phyloP scores from a whole-genome alignment of 768 basidiomycete species.

The Saitozyma podzolica region DNA sequence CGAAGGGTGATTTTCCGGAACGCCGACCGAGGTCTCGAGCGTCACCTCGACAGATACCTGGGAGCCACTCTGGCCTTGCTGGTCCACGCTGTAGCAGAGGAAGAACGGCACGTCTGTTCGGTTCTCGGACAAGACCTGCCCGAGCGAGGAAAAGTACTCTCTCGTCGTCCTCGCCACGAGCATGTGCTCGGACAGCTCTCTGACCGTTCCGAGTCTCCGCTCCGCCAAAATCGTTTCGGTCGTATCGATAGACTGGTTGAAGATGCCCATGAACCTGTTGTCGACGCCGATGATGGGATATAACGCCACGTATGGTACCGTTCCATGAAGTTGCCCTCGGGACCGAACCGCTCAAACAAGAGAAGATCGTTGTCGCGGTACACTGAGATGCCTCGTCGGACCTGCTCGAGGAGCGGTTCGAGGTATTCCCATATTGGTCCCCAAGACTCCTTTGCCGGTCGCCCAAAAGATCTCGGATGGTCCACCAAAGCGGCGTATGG shows the following conservation, averaged over 20 bases:
- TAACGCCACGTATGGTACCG: conserved; percentile 39
- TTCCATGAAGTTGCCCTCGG: conserved; percentile 25
- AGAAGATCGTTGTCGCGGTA: conserved; percentile 34
- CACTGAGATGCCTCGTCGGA: conserved; percentile 16
- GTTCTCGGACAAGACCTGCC: conserved; percentile 33
- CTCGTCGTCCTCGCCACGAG: conserved; percentile 22
- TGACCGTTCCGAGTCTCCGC: conserved; percentile 24
- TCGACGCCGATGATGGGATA: conserved; percentile 30
- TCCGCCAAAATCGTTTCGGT: conserved; percentile 37
- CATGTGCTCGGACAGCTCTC: conserved; percentile 38
- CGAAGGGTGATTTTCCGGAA: conserved; percentile 33
- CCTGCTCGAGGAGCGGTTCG: conserved; percentile 16
- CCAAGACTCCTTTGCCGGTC: conserved; percentile 33
- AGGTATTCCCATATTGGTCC: conserved; percentile 27
- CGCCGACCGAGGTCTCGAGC: conserved; percentile 27
- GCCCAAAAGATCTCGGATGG: conserved; percentile 32
- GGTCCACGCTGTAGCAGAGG: conserved; percentile 32
- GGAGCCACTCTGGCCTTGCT: conserved; percentile 3
- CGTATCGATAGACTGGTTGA: conserved; percentile 35
- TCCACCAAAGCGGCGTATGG: conserved; percentile 28
- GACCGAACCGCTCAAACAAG: conserved; percentile 17
- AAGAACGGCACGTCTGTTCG: conserved; percentile 41
- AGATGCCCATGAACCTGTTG: conserved; percentile 31
- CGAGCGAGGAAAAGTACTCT: conserved; percentile 32
- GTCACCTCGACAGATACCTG: conserved; percentile 12